Conservation (phyloP, 1,139 yeast genomes). For the Pichia sp. region DNA sequence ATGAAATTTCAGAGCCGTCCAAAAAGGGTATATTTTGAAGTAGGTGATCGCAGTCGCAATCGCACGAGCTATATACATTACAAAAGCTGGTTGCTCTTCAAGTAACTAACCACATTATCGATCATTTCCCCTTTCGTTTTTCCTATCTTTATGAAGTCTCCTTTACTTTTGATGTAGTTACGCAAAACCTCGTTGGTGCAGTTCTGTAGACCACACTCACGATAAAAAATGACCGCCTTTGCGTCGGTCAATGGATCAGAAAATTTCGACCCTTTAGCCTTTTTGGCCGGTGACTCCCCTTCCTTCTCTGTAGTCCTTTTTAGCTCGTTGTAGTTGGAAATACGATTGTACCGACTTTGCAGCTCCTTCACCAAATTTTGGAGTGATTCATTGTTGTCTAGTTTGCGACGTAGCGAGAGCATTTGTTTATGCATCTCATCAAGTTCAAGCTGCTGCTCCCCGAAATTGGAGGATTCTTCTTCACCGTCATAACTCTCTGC, state of each 20-base stretch:
- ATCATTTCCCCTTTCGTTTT: conserved; percentile 42
- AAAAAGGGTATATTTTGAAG: background rate
- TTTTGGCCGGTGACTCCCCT: conserved; percentile 19
- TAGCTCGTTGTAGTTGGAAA: conserved; percentile 24
- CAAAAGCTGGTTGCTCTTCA: conserved; percentile 1
- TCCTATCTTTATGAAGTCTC: conserved; percentile 36
- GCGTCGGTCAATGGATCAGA: conserved; percentile 32
- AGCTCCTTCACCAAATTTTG: conserved; percentile 18
- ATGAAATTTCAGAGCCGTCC: background rate
- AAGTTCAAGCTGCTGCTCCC: conserved; percentile 30
- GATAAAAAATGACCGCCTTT: conserved; percentile 37
- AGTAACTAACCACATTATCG: conserved; percentile 36
- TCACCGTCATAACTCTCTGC: conserved; percentile 1
- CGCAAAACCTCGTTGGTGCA: conserved; percentile 34
- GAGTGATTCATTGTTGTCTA: conserved; percentile 14
- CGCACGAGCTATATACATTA: background rate
- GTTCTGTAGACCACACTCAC: conserved; percentile 5
- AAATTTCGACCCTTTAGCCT: background rate
- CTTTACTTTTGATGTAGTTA: conserved; percentile 36
- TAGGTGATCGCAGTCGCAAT: background rate
- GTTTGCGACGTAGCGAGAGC: conserved; percentile 24
- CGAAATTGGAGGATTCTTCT: background rate
- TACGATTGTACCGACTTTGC: conserved; percentile 23
- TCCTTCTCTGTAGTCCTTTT: conserved; percentile 5
- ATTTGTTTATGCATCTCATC: conserved; percentile 35